Conservation (phyloP, 2,329 filamentous ascomycete genomes). For the Fusarium sp. region DNA sequence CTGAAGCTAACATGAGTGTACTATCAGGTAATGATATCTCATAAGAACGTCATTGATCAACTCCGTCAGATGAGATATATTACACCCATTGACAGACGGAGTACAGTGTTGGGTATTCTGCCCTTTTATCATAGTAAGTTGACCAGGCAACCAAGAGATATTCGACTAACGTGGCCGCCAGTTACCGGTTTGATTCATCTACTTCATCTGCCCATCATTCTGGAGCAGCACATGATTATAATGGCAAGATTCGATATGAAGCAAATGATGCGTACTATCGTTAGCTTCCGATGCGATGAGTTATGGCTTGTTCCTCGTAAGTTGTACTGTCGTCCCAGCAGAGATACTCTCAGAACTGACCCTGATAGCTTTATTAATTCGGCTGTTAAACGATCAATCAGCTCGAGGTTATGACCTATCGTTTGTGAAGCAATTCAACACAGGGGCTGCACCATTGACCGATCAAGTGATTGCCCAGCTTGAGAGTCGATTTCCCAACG, state of each 20-base stretch:
- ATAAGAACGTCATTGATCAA: not conserved
- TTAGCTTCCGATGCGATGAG: not conserved
- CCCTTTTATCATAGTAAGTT: not conserved
- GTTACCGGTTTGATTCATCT: not conserved
- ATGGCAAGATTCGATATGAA: conserved; percentile 1
- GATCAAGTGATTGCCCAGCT: not conserved
- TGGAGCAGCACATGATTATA: not conserved
- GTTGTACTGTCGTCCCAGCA: rapidly evolving
- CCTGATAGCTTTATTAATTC: not conserved
- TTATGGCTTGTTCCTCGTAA: not conserved
- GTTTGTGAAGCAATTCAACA: conserved; percentile 1
- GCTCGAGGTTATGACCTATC: not conserved
- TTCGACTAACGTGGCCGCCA: not conserved
- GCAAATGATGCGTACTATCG: not conserved
- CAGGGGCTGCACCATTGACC: not conserved
- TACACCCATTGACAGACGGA: not conserved
- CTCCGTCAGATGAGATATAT: not conserved
- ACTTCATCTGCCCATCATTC: not conserved
- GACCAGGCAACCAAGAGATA: rapidly evolving
- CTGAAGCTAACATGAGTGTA: not conserved
- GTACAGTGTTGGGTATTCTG: not conserved
- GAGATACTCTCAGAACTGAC: rapidly evolving
- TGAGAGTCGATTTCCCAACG: not conserved
- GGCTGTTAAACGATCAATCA: rapidly evolving
- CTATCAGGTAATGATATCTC: not conserved